phyloP scores from a whole-genome alignment of 1,284 basidiomycete genomes.

The Ceratobasidium sp. region DNA sequence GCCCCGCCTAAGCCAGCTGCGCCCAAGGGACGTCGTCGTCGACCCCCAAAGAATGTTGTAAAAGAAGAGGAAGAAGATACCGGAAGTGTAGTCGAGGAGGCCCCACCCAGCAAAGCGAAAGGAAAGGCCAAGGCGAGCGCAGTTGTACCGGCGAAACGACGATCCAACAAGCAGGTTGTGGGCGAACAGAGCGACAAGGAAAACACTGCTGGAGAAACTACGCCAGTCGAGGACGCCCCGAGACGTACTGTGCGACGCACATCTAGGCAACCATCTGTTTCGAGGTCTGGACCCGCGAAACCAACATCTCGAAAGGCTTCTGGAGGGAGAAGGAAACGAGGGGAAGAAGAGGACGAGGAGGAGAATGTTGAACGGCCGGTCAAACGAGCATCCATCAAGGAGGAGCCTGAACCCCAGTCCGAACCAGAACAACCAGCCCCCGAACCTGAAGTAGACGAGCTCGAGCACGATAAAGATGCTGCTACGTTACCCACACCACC shows the following conservation, averaged over 20 bases:
- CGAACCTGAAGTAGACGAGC: slow-evolving; percentile 1
- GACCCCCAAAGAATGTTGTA: slow-evolving; percentile 14
- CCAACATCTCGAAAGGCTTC: slow-evolving; percentile 19
- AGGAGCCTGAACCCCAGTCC: slow-evolving; percentile 18
- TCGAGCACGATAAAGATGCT: slow-evolving; percentile 22
- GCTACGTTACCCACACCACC: slow-evolving; percentile 6
- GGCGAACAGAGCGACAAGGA: slow-evolving; percentile 33
- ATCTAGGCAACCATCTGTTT: slow-evolving; percentile 33
- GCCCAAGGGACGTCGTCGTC: slow-evolving; percentile 19
- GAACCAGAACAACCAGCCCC: not conserved
- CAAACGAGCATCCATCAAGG: slow-evolving; percentile 23
- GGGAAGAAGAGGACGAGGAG: slow-evolving; percentile 25
- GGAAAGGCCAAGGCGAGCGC: slow-evolving; percentile 35
- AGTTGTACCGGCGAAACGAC: slow-evolving; percentile 33
- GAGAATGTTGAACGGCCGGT: slow-evolving; percentile 12
- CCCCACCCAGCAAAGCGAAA: slow-evolving; percentile 10
- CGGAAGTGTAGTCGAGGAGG: slow-evolving; percentile 25
- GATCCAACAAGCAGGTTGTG: slow-evolving; percentile 30
- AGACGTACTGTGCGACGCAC: slow-evolving; percentile 25
- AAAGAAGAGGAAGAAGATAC: slow-evolving; percentile 12
- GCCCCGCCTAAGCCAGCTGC: slow-evolving; percentile 22
- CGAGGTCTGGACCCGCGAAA: slow-evolving; percentile 9
- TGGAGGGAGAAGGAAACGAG: slow-evolving; percentile 33
- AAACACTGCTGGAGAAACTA: slow-evolving; percentile 32
- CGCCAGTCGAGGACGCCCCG: slow-evolving; percentile 31